Percentiles rank a stretch among this genome's conserved stretches.
phyloP scores from a whole-genome alignment of 2,329 filamentous ascomycete genomes.

The Colletotrichum higginsianum region DNA sequence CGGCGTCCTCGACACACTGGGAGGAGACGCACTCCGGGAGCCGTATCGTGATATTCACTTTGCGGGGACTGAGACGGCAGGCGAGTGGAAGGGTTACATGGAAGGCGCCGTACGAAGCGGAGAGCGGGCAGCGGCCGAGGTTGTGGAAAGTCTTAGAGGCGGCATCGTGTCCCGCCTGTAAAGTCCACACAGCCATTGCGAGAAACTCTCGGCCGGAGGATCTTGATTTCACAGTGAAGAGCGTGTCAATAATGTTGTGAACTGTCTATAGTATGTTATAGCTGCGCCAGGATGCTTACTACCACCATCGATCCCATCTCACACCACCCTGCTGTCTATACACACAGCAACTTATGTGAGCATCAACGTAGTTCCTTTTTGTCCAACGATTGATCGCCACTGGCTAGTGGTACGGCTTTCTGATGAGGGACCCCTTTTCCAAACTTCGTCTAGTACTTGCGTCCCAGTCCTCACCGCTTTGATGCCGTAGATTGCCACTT shows the following conservation, averaged over 20 bases:
- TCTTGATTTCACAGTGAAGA: too few relatives aligned
- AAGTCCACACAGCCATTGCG: too few relatives aligned
- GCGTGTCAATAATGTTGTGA: too few relatives aligned
- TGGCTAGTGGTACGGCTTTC: conserved; percentile 25
- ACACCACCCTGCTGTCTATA: too few relatives aligned
- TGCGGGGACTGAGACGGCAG: conserved; percentile 67
- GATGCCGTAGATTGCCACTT: conserved; percentile 45
- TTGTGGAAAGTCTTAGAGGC: conserved; percentile 47
- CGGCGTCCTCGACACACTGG: conserved; percentile 54
- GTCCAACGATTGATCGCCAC: conserved; percentile 18
- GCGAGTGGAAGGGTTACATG: conserved; percentile 71
- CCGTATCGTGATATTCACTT: conserved; percentile 57
- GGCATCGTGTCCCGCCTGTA: conserved; percentile 26
- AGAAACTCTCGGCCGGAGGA: too few relatives aligned
- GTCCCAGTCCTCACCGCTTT: conserved; percentile 46
- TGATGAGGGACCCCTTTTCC: conserved; percentile 38
- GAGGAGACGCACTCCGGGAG: conserved; percentile 52
- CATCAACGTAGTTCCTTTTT: conserved; percentile 9
- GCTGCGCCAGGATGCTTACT: too few relatives aligned
- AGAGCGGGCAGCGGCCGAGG: conserved; percentile 62
- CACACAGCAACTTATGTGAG: conserved; percentile 1
- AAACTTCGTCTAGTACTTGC: conserved; percentile 44
- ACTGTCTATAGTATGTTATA: too few relatives aligned
- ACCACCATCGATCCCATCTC: too few relatives aligned
- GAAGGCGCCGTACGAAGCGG: conserved; percentile 69